Evolutionary conservation across 768 basidiomycete genomes (phyloP).

Genomic region (Mycena galopus): DNA sequence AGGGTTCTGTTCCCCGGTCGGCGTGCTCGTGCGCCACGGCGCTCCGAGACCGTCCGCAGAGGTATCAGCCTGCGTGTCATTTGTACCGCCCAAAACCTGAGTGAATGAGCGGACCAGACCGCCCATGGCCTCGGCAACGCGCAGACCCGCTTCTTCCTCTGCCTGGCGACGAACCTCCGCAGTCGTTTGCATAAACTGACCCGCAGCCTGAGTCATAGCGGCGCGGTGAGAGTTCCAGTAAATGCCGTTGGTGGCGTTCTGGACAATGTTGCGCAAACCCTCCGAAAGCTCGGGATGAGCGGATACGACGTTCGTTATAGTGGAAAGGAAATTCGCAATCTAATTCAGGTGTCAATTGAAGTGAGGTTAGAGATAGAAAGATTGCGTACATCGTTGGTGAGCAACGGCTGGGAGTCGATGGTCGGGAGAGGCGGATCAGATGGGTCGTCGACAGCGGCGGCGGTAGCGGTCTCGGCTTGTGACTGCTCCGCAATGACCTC

Average conservation of each 20-base stretch:
- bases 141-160: conserved; percentile 75
- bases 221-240: conserved; percentile 80
- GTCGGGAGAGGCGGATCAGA: conserved; percentile 67
- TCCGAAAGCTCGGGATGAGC: conserved; percentile 82
- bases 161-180: conserved; percentile 60
- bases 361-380: too few relatives aligned
- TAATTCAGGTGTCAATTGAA: too few relatives aligned
- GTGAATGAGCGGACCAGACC: conserved; percentile 70
- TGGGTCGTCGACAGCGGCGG: conserved; percentile 24
- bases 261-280: conserved; percentile 71
- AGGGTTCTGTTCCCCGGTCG: conserved; percentile 26
- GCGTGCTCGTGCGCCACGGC: conserved; percentile 34
- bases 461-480: not conserved
- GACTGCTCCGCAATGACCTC: conserved; percentile 13
- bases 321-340: conserved; percentile 72
- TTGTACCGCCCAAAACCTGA: conserved; percentile 39
- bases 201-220: conserved; percentile 68
- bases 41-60: not conserved
- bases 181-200: conserved; percentile 63
- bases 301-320: conserved; percentile 66
- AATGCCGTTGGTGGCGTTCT: conserved; percentile 71
- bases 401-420: conserved; percentile 59
- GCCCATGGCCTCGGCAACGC: conserved; percentile 74
- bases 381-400: conserved; percentile 75
- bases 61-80: conserved; percentile 1